Evolutionary conservation across 352 stramenopile species (phyloP).

Genomic region (Phytophthora citrophthora): DNA sequence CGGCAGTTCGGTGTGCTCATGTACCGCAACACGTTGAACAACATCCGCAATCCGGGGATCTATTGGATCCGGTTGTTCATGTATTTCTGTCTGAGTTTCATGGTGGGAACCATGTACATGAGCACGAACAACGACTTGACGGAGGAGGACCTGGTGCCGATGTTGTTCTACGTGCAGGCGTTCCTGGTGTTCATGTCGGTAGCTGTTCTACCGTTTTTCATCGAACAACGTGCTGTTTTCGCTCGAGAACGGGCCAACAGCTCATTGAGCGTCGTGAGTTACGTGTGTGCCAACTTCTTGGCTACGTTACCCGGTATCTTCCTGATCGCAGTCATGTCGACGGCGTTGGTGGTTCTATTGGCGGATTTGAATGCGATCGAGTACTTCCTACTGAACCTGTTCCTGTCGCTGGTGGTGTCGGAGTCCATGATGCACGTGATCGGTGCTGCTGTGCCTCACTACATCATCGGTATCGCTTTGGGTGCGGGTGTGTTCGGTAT

Average conservation of each 20-base stretch:
- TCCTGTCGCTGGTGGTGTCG: slow-evolving; percentile 71
- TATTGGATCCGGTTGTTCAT: slow-evolving; percentile 77
- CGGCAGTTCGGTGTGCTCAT: slow-evolving; percentile 55
- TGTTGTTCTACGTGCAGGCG: slow-evolving; percentile 88
- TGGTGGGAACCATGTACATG: slow-evolving; percentile 78
- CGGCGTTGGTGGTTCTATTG: slow-evolving; percentile 53
- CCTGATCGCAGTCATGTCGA: slow-evolving; percentile 69
- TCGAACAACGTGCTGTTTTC: slow-evolving; percentile 82
- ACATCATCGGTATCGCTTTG: slow-evolving; percentile 84
- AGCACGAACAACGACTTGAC: slow-evolving; percentile 49
- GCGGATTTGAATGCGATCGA: slow-evolving; percentile 59
- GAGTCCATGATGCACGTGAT: slow-evolving; percentile 87
- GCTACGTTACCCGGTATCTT: slow-evolving; percentile 66
- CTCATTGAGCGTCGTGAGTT: slow-evolving; percentile 76
- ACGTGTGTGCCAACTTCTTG: slow-evolving; percentile 78
- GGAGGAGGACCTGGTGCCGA: slow-evolving; percentile 46
- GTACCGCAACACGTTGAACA: slow-evolving; percentile 67
- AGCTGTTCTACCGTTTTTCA: slow-evolving; percentile 86
- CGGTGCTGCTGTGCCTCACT: slow-evolving; percentile 69
- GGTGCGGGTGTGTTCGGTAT: slow-evolving; percentile 61
- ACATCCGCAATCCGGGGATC: slow-evolving; percentile 68
- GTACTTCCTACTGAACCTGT: slow-evolving; percentile 70
- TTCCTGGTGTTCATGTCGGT: slow-evolving; percentile 92
- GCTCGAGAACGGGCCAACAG: slow-evolving; percentile 68
- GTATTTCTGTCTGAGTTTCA: slow-evolving; percentile 75